Evolutionary conservation across 495 filamentous ascomycete genomes (phyloP).

Genomic region (Jackrogersella minutella): DNA sequence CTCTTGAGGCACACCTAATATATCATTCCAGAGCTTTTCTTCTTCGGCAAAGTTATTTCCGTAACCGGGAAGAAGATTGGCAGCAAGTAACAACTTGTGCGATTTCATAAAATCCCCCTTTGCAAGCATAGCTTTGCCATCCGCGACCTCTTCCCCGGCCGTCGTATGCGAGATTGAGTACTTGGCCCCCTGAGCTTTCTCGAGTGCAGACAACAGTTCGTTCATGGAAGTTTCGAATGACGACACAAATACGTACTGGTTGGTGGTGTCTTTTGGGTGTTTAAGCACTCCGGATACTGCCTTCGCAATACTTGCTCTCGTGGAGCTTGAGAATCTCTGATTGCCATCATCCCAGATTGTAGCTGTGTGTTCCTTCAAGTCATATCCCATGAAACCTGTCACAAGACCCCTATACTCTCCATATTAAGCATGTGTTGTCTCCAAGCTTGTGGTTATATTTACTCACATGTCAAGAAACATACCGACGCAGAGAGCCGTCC

Average conservation of each 20-base stretch:
- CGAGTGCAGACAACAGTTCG: neutral
- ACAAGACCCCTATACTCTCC: neutral
- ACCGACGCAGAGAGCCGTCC: neutral
- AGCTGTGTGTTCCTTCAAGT: neutral
- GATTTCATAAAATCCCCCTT: conserved; percentile 4
- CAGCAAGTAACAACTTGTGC: neutral
- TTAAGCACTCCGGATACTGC: neutral
- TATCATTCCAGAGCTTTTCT: neutral
- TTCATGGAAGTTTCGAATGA: neutral
- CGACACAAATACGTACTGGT: neutral
- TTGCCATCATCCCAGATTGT: neutral
- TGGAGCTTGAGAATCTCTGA: neutral
- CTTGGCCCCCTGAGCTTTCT: neutral
- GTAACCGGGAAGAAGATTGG: neutral
- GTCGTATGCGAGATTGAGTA: neutral
- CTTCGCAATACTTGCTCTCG: neutral
- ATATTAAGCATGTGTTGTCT: neutral
- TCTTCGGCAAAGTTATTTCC: neutral
- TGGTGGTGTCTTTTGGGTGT: neutral
- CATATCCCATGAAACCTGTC: neutral
- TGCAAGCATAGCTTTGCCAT: neutral
- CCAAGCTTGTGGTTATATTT: neutral
- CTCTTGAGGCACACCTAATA: neutral
- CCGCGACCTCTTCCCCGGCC: neutral
- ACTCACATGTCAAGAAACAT: neutral